Base-by-base conservation (phyloP, 306 rosid species). In the Fagus sylvatica region DNA sequence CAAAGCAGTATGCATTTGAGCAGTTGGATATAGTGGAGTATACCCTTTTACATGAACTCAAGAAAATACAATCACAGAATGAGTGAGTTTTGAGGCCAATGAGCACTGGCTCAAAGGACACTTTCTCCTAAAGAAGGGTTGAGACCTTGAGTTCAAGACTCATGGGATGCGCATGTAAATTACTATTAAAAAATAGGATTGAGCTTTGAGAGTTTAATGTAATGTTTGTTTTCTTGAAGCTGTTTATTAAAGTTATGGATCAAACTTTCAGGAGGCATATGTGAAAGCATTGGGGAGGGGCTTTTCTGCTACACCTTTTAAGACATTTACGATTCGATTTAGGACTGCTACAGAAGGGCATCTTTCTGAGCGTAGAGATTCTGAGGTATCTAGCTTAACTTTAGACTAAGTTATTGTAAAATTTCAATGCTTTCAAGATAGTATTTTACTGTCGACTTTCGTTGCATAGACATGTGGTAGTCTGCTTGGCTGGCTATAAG, bases 221-320 rank as follows among this genome's bases (percentile, higher is more conserved):
- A 2, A 22, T 3, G 0, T 56, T 56, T 12, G 39, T 30, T 60
- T 9, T 9, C 17, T 7, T 36, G 1, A 5, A 16, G 53, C 42
- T 7, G 22, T 75, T 15, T 16, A 83, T 80, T 49, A 85, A 7
- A 30, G 39, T 15, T 57, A 48, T 54, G 53, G 81, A 7, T 88
- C 76, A 53, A 64, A 78, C 81, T 90, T 83, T 17, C 65, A 95
- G 97, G 98, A 92, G 86, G 92, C 98, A 30, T 94, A 92, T 85
- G 98, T 92, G 69, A 94, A 94, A 90, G 98, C 97, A 33, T 30
- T 89, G 59, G 98, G 98, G 74, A 88, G 84, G 77, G 98, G 97
- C 78, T 92, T 92, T 86, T 94, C 97, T 51, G 97, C 87, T 70
- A 74, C 86, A 61, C 98, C 97, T 56, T 94, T 95, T 80, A 89